A percentile compares a stretch with the other conserved stretches of the same genome.
These are phyloP conservation scores for Cenchrus americanus DNA, from an alignment of 176 grass and related monocot species.

Conservation along the genomic window DNA sequence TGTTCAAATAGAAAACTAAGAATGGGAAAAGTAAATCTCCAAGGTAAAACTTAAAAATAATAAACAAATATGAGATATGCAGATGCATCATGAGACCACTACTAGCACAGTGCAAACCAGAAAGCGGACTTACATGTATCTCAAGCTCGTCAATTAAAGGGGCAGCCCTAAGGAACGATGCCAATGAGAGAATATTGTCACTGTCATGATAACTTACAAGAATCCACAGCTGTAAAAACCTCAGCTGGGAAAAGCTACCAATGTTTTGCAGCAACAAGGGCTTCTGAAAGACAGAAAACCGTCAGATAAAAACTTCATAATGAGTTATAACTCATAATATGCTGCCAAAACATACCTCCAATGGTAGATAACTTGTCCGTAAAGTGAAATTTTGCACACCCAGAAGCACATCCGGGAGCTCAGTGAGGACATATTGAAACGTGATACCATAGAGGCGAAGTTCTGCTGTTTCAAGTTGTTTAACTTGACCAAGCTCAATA, in stretches of 20 bases:
- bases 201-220: neutral
- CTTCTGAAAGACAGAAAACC: neutral
- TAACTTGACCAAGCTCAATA: slow-evolving; percentile 6
- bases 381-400: slow-evolving; percentile 16
- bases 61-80: neutral
- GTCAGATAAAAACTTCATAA: neutral
- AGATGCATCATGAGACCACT: neutral
- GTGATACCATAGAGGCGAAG: neutral
- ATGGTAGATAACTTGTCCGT: neutral
- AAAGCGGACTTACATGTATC: slow-evolving; percentile 8
- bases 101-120: neutral
- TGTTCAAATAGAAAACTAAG: neutral
- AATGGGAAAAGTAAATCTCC: neutral
- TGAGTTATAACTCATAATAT: neutral
- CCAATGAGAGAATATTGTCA: neutral
- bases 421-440: neutral
- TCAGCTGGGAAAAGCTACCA: neutral
- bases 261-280: neutral
- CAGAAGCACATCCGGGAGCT: neutral
- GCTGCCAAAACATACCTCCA: neutral
- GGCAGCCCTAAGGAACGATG: slow-evolving; percentile 2
- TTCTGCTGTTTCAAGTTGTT: slow-evolving; percentile 24
- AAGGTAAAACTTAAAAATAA: neutral
- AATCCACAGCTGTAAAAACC: neutral
- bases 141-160: slow-evolving; percentile 7